These are phyloP conservation scores for Botrytis porri DNA, from an alignment of 2,329 filamentous ascomycete species.

Conservation along the genomic window DNA sequence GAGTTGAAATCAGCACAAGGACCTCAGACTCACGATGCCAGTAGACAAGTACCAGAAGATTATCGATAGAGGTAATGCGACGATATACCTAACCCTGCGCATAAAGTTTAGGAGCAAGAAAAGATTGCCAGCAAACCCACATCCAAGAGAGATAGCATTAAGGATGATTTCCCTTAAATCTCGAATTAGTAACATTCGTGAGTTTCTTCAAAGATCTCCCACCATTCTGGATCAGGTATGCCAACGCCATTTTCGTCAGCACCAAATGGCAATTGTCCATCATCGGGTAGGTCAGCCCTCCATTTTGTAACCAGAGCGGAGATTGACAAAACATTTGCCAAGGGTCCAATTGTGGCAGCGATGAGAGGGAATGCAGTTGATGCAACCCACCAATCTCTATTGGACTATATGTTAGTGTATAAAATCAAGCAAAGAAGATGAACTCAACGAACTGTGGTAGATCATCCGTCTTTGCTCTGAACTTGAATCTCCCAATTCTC, in stretches of 20 bases:
- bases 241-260: constrained; percentile 50
- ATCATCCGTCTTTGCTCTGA: constrained; percentile 38
- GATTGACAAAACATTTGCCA: constrained; percentile 69
- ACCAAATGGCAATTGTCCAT: constrained; percentile 44
- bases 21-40: constrained; percentile 53
- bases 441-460: constrained; percentile 35
- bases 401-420: constrained; percentile 3
- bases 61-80: constrained; percentile 66
- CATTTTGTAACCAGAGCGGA: constrained; percentile 64
- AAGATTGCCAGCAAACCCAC: constrained; percentile 64
- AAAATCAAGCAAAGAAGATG: neutral
- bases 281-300: constrained; percentile 50
- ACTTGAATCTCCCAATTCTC: constrained; percentile 35
- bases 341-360: constrained; percentile 64
- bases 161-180: constrained; percentile 52
- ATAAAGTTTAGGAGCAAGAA: constrained; percentile 70
- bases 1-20: neutral
- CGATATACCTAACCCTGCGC: constrained; percentile 60
- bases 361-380: constrained; percentile 53
- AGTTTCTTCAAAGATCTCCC: constrained; percentile 27
- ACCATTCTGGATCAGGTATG: constrained; percentile 61
- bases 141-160: constrained; percentile 62
- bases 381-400: constrained; percentile 43
- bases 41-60: constrained; percentile 63
- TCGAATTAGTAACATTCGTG: neutral